These are phyloP conservation scores for Aphanomyces astaci DNA, from an alignment of 352 stramenopile species.

Conservation along the genomic window DNA sequence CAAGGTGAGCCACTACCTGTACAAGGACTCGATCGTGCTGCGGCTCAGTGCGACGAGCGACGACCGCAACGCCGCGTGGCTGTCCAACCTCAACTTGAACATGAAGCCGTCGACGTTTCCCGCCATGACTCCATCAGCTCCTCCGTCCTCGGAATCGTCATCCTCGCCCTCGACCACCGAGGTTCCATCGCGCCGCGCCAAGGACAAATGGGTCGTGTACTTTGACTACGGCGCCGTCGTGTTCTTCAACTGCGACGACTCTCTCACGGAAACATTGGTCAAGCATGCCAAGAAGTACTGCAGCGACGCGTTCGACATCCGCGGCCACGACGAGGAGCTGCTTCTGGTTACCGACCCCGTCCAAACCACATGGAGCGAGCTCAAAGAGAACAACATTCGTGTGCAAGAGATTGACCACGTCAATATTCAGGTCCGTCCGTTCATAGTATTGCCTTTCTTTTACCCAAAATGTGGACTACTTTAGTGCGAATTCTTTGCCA, in stretches of 20 bases:
- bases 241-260: constrained; percentile 87
- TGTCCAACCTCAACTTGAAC: constrained; percentile 7
- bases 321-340: constrained; percentile 71
- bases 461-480: too few species aligned
- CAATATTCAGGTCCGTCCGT: constrained; percentile 53
- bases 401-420: constrained; percentile 77
- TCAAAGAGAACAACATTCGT: constrained; percentile 78
- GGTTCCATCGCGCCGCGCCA: constrained; percentile 64
- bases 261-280: constrained; percentile 58
- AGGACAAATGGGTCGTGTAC: constrained; percentile 88
- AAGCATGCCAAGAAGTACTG: constrained; percentile 73
- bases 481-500: too few species aligned
- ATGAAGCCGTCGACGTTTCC: constrained; percentile 16
- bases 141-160: not conserved
- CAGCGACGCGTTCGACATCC: constrained; percentile 67
- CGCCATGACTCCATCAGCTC: constrained; percentile 4
- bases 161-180: constrained; percentile 42
- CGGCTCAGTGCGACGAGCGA: constrained; percentile 39
- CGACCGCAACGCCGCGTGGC: not conserved
- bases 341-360: constrained; percentile 57
- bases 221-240: constrained; percentile 90
- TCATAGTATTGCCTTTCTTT: too few species aligned
- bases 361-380: constrained; percentile 64
- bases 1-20: constrained; percentile 71
- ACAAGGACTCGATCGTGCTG: constrained; percentile 77